Conservation (phyloP, 495 filamentous ascomycete species). For the Penicillium silybi region DNA sequence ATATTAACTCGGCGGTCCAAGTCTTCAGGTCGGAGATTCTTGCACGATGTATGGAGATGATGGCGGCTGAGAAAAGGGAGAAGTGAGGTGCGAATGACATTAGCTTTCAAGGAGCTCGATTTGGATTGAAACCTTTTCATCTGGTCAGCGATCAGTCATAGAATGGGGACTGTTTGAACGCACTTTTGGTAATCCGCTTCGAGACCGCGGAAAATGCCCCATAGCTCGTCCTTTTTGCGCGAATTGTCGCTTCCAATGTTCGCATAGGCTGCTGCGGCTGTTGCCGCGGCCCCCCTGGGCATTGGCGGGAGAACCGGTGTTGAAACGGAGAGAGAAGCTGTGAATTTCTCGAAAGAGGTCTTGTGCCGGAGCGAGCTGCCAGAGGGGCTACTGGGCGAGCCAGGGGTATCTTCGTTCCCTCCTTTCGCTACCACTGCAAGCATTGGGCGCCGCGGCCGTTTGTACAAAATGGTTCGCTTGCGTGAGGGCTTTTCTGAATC, state of each 20-base stretch:
- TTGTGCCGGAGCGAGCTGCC: constrained; percentile 53
- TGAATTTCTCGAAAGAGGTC: constrained; percentile 56
- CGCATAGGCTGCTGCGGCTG: constrained; percentile 34
- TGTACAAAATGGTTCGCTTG: constrained; percentile 39
- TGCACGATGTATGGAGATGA: constrained; percentile 65
- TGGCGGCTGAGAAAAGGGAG: constrained; percentile 80
- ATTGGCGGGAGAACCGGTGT: constrained; percentile 49
- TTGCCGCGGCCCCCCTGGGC: constrained; percentile 37
- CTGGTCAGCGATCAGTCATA: constrained; percentile 10
- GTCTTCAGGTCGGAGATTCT: constrained; percentile 70
- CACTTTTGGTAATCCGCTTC: constrained; percentile 81
- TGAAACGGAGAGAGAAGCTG: constrained; percentile 42
- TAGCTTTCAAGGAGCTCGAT: constrained; percentile 72
- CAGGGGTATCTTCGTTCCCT: constrained; percentile 33
- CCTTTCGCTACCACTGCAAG: constrained; percentile 47
- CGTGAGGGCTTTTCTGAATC: constrained; percentile 28
- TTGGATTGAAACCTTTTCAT: constrained; percentile 66
- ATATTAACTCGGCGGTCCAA: constrained; percentile 78
- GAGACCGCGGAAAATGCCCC: constrained; percentile 74
- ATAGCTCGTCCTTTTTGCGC: constrained; percentile 79
- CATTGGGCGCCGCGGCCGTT: constrained; percentile 49
- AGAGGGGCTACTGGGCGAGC: constrained; percentile 42
- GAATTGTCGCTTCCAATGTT: constrained; percentile 31
- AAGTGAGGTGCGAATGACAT: constrained; percentile 71
- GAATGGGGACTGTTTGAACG: constrained; percentile 7